Percentiles rank a stretch among this genome's conserved stretches.
Evolutionary conservation across 2,329 filamentous ascomycete species (phyloP).

Genomic region (Neofusicoccum umdonicola): DNA sequence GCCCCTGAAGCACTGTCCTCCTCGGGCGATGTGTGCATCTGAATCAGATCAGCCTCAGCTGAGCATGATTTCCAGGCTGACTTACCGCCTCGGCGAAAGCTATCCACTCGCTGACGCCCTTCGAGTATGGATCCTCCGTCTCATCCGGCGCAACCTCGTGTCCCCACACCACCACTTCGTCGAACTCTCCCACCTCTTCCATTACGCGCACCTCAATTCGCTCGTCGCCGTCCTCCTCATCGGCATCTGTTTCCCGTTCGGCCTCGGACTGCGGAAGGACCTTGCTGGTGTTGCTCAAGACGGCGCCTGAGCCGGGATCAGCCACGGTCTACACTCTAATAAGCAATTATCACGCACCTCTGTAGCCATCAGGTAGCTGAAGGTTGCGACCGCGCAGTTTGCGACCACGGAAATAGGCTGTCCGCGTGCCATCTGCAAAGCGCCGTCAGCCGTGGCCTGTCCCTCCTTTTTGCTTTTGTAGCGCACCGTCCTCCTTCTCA

Average conservation of each 20-base stretch:
- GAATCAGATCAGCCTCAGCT: background rate
- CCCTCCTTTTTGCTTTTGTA: background rate
- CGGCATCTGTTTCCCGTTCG: conserved; percentile 20
- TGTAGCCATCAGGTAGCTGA: conserved; percentile 68
- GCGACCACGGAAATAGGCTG: conserved; percentile 74
- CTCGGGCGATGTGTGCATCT: conserved; percentile 3
- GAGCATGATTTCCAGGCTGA: background rate
- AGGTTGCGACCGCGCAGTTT: conserved; percentile 69
- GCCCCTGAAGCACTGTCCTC: background rate
- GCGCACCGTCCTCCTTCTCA: conserved; percentile 24
- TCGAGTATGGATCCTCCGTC: conserved; percentile 66
- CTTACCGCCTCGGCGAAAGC: conserved; percentile 64
- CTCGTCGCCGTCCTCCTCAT: conserved; percentile 21
- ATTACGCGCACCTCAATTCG: conserved; percentile 45
- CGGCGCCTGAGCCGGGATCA: conserved; percentile 20
- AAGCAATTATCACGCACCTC: conserved; percentile 40
- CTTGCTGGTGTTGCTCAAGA: conserved; percentile 19
- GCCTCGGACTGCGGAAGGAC: background rate
- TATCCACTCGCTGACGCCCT: conserved; percentile 79
- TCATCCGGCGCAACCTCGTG: conserved; percentile 68
- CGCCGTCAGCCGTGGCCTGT: background rate
- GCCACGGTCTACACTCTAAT: background rate
- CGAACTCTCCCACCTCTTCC: conserved; percentile 66
- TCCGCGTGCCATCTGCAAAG: conserved; percentile 40
- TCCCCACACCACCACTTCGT: conserved; percentile 77